Base-by-base conservation (phyloP, 768 basidiomycete species). In the Omphalotus guepiniiformis region DNA sequence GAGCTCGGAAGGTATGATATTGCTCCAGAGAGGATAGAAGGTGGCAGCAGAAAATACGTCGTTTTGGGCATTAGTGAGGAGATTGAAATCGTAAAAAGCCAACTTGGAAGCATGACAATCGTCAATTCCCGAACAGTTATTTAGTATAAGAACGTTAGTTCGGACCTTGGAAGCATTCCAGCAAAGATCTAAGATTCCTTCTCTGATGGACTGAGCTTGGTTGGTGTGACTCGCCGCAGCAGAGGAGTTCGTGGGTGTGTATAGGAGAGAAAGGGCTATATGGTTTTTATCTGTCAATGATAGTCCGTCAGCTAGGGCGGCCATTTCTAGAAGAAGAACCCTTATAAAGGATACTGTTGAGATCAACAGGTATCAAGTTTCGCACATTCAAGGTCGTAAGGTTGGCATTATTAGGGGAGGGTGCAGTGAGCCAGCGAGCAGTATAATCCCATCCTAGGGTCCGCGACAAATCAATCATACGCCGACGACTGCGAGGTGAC, bases 21-120 rank as follows among this genome's bases (percentile, higher is more conserved):
- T 86, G 42, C 76, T 83, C 94, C 93, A 96, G 40, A 85, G 71
- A 0, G 93, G 89, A 62, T 91, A 92, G 69, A 82, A 93, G 1
- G 78, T 81, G 1, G 88, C 93, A 2, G 69, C 74, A n/a, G 80
- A 80, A 68, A 85, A 93, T 25, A 90, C 59, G 39, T 55, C 64
- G 57, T 80, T 83, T 43, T 85, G 80, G 12, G 76, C 59, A 41
- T 83, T 81, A 2, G 82, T 75, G 6, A 79, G 83, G 32, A 85
- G 63, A 62, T 92, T 90, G 67, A 87, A 96, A 64, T 95, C 93
- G 57, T 94, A 94, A 66, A 94, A 95, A 0, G 85, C 85, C n/a
- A 91, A 71, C 70, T 54, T 21, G 29, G 30, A 3, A 34, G 41
- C 18, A 47, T 13, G 13, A 35, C 32, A 35, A 8, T 2, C 22